Conservation (phyloP, 257 asterid species). For the Misopates orontium region DNA sequence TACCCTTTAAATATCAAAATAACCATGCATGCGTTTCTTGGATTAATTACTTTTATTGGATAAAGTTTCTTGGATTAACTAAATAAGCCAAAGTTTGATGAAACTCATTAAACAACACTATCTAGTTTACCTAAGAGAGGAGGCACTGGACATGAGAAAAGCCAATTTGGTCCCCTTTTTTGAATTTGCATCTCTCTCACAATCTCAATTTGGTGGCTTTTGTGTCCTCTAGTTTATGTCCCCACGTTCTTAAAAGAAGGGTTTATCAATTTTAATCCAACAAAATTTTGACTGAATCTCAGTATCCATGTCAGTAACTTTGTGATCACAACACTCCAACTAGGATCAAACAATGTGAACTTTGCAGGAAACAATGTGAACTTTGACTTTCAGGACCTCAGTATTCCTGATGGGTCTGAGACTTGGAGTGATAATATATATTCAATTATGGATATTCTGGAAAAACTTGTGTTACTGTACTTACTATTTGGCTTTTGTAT, state of each 20-base stretch:
- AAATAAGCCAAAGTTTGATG: slow-evolving; percentile 30
- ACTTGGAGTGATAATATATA: not conserved
- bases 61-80: slow-evolving; percentile 39
- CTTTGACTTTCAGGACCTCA: slow-evolving; percentile 46
- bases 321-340: slow-evolving; percentile 58
- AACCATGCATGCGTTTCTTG: slow-evolving; percentile 55
- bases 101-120: slow-evolving; percentile 34
- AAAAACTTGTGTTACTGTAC: too few species aligned
- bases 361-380: slow-evolving; percentile 51
- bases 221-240: slow-evolving; percentile 48
- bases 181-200: slow-evolving; percentile 37
- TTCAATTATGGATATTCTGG: not conserved
- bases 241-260: slow-evolving; percentile 57
- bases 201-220: slow-evolving; percentile 52
- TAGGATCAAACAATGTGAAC: slow-evolving; percentile 74
- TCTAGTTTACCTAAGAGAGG: slow-evolving; percentile 33
- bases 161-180: slow-evolving; percentile 50
- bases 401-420: slow-evolving; percentile 32
- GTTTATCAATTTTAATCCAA: slow-evolving; percentile 15
- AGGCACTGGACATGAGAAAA: slow-evolving; percentile 47
- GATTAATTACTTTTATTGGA: slow-evolving; percentile 27
- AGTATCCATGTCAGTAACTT: slow-evolving; percentile 44
- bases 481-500: too few species aligned
- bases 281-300: slow-evolving; percentile 53
- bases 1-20: slow-evolving; percentile 14